These are phyloP conservation scores for Jimgerdemannia flammicorona DNA, from an alignment of 192 early-diverging fungal genomes.

Conservation along the genomic window DNA sequence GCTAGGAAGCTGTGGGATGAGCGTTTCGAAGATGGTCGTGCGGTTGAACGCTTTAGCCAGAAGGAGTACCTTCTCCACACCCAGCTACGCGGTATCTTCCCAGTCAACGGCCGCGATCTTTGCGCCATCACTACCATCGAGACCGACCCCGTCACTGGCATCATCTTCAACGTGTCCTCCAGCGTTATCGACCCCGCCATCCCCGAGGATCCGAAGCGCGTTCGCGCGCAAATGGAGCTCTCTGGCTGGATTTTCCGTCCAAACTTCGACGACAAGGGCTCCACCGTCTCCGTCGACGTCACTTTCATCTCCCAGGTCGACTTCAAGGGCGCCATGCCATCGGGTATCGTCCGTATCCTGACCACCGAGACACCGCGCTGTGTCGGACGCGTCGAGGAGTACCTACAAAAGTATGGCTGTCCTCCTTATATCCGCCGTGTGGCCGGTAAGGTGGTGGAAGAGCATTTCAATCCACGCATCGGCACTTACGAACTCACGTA, in stretches of 20 bases:
- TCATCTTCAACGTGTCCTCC: slow-evolving; percentile 40
- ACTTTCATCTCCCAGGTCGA: slow-evolving; percentile 42
- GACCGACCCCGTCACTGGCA: slow-evolving; percentile 38
- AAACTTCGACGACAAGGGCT: slow-evolving; percentile 34
- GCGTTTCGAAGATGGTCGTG: slow-evolving; percentile 39
- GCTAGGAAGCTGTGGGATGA: slow-evolving; percentile 52
- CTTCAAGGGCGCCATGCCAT: slow-evolving; percentile 36
- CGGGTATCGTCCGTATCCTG: slow-evolving; percentile 32
- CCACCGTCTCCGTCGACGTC: slow-evolving; percentile 32
- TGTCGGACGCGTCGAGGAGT: slow-evolving; percentile 38
- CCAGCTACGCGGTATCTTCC: slow-evolving; percentile 29
- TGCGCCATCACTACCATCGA: slow-evolving; percentile 45
- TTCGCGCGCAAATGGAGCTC: slow-evolving; percentile 34
- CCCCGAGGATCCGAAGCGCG: slow-evolving; percentile 41
- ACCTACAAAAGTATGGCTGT: slow-evolving; percentile 40
- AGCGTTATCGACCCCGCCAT: slow-evolving; percentile 42
- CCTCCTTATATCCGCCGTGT: slow-evolving; percentile 50
- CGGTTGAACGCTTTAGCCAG: slow-evolving; percentile 43
- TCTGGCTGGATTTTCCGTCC: slow-evolving; percentile 49
- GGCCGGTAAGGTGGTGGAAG: slow-evolving; percentile 37
- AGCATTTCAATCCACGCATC: slow-evolving; percentile 33
- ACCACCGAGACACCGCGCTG: slow-evolving; percentile 33
- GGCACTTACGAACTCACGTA: slow-evolving; percentile 39
- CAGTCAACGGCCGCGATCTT: slow-evolving; percentile 31
- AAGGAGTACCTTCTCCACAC: slow-evolving; percentile 44